Evolutionary conservation across 2,329 filamentous ascomycete genomes (phyloP).

Genomic region (Hansfordia pulvinata): DNA sequence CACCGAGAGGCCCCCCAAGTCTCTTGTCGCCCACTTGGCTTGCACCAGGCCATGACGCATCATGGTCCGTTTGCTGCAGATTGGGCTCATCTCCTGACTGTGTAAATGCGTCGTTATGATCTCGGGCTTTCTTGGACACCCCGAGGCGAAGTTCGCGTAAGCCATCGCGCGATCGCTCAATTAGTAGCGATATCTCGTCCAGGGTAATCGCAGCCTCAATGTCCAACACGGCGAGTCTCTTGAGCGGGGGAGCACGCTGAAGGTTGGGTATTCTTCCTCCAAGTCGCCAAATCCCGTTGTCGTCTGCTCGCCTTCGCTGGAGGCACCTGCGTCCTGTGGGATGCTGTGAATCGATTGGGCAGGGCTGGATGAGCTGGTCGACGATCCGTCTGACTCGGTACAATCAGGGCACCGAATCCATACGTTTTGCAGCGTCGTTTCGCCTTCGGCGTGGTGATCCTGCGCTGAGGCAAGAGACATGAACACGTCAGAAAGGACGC

Average conservation of each 20-base stretch:
- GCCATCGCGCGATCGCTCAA: constrained; percentile 53
- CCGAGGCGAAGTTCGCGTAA: constrained; percentile 63
- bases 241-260: constrained; percentile 66
- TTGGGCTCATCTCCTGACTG: constrained; percentile 48
- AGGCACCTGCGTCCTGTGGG: no score
- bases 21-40: constrained; percentile 47
- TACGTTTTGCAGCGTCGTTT: constrained; percentile 55
- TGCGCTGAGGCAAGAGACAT: constrained; percentile 61
- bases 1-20: constrained; percentile 54
- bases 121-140: constrained; percentile 38
- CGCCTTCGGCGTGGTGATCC: constrained; percentile 41
- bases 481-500: constrained; percentile 70
- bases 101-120: constrained; percentile 40
- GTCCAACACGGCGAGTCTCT: constrained; percentile 63
- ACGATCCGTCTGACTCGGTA: no score
- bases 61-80: constrained; percentile 51
- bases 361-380: constrained; percentile 19
- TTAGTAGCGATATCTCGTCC: constrained; percentile 68
- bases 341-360: constrained; percentile 12
- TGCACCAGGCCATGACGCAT: constrained; percentile 39
- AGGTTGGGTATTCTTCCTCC: constrained; percentile 64
- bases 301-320: no score
- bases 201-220: constrained; percentile 74
- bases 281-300: constrained; percentile 36
- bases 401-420: constrained; percentile 82